These are phyloP conservation scores for Sordariomycetes sp. DNA, from an alignment of 2,329 filamentous ascomycete species.

Conservation along the genomic window DNA sequence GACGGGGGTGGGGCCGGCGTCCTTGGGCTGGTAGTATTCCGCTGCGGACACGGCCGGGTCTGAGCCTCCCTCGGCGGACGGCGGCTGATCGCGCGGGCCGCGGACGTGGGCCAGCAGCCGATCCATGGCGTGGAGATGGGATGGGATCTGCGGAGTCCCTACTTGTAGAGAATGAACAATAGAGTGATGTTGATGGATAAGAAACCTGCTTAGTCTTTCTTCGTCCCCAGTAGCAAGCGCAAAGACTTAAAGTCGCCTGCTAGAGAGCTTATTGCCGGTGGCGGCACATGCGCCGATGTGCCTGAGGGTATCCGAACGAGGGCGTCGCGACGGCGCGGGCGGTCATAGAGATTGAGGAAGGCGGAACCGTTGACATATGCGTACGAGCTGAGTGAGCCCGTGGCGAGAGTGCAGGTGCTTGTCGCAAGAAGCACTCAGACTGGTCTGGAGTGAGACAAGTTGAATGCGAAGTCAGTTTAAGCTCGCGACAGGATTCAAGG, in stretches of 20 bases:
- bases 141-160: background rate
- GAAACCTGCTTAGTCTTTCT: conserved; percentile 41
- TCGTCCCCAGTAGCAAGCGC: conserved; percentile 45
- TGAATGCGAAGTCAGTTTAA: background rate
- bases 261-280: conserved; percentile 24
- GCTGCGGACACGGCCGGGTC: background rate
- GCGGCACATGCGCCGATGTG: conserved; percentile 33
- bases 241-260: conserved; percentile 59
- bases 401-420: too few species aligned
- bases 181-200: background rate
- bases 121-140: background rate
- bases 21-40: conserved; percentile 10
- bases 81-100: too few species aligned
- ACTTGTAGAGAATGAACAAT: background rate
- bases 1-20: conserved; percentile 3
- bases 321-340: conserved; percentile 5
- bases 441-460: background rate
- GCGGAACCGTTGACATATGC: background rate
- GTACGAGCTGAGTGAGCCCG: background rate
- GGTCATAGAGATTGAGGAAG: conserved; percentile 8
- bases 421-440: too few species aligned
- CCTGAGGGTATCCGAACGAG: conserved; percentile 14
- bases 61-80: too few species aligned
- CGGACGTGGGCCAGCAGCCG: too few species aligned
- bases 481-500: background rate